Conservation (phyloP, 2,329 filamentous ascomycete genomes). For the Neofusicoccum sp. region DNA sequence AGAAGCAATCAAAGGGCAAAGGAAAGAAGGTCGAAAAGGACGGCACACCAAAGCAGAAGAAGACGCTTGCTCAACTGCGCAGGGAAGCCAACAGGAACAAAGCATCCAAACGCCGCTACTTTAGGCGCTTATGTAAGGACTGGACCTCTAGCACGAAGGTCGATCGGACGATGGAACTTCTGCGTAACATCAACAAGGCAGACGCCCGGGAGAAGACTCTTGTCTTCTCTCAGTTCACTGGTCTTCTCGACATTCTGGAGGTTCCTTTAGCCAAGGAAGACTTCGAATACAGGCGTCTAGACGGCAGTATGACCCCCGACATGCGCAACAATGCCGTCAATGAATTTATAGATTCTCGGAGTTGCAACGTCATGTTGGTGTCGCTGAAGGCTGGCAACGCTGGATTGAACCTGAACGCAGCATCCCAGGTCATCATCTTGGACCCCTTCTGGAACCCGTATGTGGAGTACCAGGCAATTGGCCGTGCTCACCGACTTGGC, state of each 20-base stretch:
- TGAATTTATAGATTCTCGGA: slow-evolving; percentile 62
- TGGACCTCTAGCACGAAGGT: slow-evolving; percentile 77
- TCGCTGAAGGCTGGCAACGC: slow-evolving; percentile 80
- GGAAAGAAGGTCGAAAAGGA: slow-evolving; percentile 23
- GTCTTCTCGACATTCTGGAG: slow-evolving; percentile 73
- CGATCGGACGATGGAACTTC: slow-evolving; percentile 64
- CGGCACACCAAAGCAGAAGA: slow-evolving; percentile 30
- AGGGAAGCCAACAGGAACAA: slow-evolving; percentile 64
- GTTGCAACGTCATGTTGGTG: slow-evolving; percentile 69
- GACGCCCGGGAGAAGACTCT: slow-evolving; percentile 69
- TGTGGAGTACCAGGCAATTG: slow-evolving; percentile 88
- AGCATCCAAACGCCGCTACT: slow-evolving; percentile 66
- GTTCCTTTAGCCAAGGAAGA: slow-evolving; percentile 63
- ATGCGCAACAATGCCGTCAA: slow-evolving; percentile 66
- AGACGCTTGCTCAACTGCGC: slow-evolving; percentile 64
- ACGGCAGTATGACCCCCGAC: slow-evolving; percentile 69
- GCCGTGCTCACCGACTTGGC: slow-evolving; percentile 84
- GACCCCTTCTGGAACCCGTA: slow-evolving; percentile 96
- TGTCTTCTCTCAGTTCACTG: slow-evolving; percentile 79
- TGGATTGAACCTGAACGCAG: slow-evolving; percentile 80
- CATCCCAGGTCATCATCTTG: slow-evolving; percentile 82
- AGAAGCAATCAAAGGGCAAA: slow-evolving; percentile 26
- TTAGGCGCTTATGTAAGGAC: slow-evolving; percentile 63
- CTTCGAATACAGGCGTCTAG: slow-evolving; percentile 66
- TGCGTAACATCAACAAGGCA: slow-evolving; percentile 51